phyloP scores from a whole-genome alignment of 208 protist species.

The Trypanosoma melophagium region DNA sequence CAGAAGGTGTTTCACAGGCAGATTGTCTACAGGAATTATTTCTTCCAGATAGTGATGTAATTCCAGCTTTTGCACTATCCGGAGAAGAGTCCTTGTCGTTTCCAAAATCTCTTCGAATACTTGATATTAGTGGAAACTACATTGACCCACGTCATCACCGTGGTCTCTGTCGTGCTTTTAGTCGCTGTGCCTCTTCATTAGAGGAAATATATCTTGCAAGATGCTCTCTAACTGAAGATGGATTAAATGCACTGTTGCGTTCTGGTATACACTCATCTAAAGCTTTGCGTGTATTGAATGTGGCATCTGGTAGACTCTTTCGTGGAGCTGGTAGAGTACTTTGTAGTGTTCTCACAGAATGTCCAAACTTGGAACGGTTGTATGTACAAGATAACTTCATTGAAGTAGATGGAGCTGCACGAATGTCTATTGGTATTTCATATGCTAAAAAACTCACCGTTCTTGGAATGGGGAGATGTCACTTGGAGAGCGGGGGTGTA shows the following conservation, averaged over 20 bases:
- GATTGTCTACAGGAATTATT: conserved; percentile 31
- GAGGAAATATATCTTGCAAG: conserved; percentile 48
- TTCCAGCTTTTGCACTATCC: conserved; percentile 36
- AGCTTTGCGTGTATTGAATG: conserved; percentile 45
- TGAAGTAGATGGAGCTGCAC: conserved; percentile 50
- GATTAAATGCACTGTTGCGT: conserved; percentile 26
- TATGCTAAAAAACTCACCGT: conserved; percentile 36
- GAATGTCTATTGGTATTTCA: conserved; percentile 42
- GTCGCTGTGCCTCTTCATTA: conserved; percentile 28
- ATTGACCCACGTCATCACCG: conserved; percentile 33
- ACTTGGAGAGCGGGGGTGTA: conserved; percentile 54
- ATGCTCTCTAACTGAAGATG: conserved; percentile 42
- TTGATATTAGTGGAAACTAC: conserved; percentile 47
- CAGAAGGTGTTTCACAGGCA: conserved; percentile 26
- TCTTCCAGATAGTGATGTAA: conserved; percentile 45
- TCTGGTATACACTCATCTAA: conserved; percentile 26
- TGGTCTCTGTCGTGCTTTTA: conserved; percentile 34
- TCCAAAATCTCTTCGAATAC: conserved; percentile 35
- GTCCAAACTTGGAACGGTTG: conserved; percentile 43
- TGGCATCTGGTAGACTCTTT: conserved; percentile 46
- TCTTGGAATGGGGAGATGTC: conserved; percentile 45
- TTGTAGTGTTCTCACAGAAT: conserved; percentile 37
- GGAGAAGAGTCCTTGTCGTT: conserved; percentile 20
- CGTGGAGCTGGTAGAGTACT: conserved; percentile 46
- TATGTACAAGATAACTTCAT: conserved; percentile 58